Percentiles rank a stretch among this genome's conserved stretches.
Conservation (phyloP, 257 asterid genomes). For the Penstemon davidsonii region DNA sequence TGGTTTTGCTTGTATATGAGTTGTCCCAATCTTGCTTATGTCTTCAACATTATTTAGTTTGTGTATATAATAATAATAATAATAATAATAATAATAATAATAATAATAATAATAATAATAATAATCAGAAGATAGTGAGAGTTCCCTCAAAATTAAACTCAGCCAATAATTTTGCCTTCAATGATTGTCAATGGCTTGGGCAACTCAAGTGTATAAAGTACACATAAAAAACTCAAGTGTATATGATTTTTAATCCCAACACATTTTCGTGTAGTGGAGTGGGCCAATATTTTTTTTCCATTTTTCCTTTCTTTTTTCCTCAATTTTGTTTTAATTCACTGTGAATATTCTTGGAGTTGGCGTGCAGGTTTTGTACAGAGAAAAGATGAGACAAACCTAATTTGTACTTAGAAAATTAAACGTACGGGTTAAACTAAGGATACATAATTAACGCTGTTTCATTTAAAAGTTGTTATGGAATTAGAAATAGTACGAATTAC, state of each 20-base stretch:
- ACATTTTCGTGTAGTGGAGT: not conserved
- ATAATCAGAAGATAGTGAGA: not conserved
- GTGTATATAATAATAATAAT: too few relatives aligned
- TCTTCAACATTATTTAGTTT: too few relatives aligned
- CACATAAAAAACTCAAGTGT: not conserved
- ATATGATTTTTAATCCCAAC: not conserved
- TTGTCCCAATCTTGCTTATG: too few relatives aligned
- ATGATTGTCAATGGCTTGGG: too few relatives aligned
- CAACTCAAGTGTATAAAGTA: not conserved
- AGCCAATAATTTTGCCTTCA: conserved; percentile 1
- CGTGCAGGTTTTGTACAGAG: not conserved
- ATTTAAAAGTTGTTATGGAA: too few relatives aligned
- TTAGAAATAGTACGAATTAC: too few relatives aligned
- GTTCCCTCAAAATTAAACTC: not conserved
- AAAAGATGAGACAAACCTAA: not conserved
- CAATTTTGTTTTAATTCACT: not conserved
- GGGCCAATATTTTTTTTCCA: not conserved
- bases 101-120: not conserved
- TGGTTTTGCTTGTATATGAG: too few relatives aligned
- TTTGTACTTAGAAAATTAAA: too few relatives aligned
- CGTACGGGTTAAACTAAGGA: too few relatives aligned
- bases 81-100: not conserved
- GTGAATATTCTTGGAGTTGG: not conserved
- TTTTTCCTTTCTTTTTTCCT: not conserved
- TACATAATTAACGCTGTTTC: too few relatives aligned